phyloP scores from a whole-genome alignment of 306 rosid genomes.

The Urtica urens region DNA sequence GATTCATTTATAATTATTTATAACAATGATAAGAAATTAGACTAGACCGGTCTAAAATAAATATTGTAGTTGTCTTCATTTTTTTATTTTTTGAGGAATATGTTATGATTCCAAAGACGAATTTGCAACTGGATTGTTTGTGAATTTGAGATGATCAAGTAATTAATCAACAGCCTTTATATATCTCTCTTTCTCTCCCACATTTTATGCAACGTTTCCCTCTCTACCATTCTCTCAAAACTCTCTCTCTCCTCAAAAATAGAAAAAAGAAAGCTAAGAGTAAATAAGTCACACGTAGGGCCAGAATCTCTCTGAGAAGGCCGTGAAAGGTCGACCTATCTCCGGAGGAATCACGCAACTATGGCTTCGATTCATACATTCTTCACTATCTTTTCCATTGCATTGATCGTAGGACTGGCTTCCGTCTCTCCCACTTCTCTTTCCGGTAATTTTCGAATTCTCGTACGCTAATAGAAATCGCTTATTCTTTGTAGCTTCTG shows the following conservation, averaged over 20 bases:
- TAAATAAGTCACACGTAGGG: not conserved
- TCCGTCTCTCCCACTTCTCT: slow-evolving; percentile 36
- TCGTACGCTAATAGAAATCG: not conserved
- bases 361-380: too few species aligned
- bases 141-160: not conserved
- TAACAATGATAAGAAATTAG: too few species aligned
- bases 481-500: not conserved
- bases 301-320: slow-evolving; percentile 8
- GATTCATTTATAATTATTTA: too few species aligned
- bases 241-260: slow-evolving; percentile 15
- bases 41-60: too few species aligned
- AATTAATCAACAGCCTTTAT: too few species aligned
- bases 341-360: too few species aligned
- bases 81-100: too few species aligned
- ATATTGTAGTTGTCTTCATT: too few species aligned
- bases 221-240: slow-evolving; percentile 11
- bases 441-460: slow-evolving; percentile 27
- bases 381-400: too few species aligned
- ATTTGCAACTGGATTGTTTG: too few species aligned
- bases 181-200: slow-evolving; percentile 14
- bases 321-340: slow-evolving; percentile 23
- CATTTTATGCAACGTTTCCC: slow-evolving; percentile 23
- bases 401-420: slow-evolving; percentile 35
- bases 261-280: not conserved
- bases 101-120: too few species aligned